Percentiles rank a stretch among this genome's conserved stretches.
Evolutionary conservation across 352 stramenopile species (phyloP).

Genomic region (Phytopythium sindhum): DNA sequence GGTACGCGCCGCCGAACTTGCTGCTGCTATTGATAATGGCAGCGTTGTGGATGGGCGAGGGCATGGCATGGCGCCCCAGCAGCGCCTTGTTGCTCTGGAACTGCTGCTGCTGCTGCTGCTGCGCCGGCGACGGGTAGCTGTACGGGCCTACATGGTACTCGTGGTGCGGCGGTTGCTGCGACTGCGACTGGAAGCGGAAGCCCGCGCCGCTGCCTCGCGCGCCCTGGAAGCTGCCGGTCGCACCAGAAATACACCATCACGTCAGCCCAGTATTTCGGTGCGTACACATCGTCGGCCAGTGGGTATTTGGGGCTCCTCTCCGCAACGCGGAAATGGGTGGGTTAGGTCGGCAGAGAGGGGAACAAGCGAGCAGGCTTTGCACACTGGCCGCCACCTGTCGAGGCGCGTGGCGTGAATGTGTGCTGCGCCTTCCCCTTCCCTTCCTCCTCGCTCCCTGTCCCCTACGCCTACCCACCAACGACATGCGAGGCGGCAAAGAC

Average conservation of each 20-base stretch:
- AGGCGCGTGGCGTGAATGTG: background rate
- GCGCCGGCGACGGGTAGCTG: conserved; percentile 23
- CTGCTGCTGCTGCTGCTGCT: conserved; percentile 29
- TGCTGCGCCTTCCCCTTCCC: background rate
- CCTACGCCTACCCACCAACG: background rate
- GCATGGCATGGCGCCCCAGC: conserved; percentile 20
- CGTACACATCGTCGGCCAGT: background rate
- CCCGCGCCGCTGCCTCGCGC: conserved; percentile 11
- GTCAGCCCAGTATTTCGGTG: conserved; percentile 6
- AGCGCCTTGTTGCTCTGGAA: conserved; percentile 24
- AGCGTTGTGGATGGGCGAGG: conserved; percentile 10
- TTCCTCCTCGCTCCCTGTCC: background rate
- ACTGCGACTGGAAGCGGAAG: background rate
- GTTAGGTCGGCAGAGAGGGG: background rate
- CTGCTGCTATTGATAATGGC: conserved; percentile 2
- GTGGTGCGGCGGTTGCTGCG: conserved; percentile 4
- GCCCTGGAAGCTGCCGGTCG: conserved; percentile 24
- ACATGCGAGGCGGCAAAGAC: background rate
- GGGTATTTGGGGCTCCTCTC: background rate
- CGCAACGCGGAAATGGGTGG: background rate
- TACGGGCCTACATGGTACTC: conserved; percentile 2
- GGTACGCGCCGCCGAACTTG: conserved; percentile 22
- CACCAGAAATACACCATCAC: background rate
- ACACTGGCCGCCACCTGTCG: background rate
- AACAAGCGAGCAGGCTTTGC: background rate